Evolutionary conservation across 495 filamentous ascomycete species (phyloP).

Genomic region (Xylaria cubensis): DNA sequence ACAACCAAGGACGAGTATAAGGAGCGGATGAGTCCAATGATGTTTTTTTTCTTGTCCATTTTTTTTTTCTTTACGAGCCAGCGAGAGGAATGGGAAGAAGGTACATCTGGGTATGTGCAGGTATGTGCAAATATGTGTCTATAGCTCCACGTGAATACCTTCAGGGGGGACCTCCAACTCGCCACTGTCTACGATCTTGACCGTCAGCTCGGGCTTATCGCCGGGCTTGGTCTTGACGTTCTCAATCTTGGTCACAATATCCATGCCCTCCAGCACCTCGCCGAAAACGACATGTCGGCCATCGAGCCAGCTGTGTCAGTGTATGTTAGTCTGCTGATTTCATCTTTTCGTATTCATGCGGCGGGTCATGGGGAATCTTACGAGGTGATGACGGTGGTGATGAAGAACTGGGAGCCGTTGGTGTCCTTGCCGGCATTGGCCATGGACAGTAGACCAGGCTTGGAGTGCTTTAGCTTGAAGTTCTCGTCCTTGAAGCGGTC

Average conservation of each 20-base stretch:
- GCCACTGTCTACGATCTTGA: conserved; percentile 95
- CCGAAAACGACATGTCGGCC: conserved; percentile 91
- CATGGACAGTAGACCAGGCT: conserved; percentile 76
- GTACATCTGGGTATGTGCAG: conserved; percentile 26
- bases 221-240: conserved; percentile 69
- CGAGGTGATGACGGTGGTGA: conserved; percentile 84
- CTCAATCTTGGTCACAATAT: conserved; percentile 89
- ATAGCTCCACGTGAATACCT: conserved; percentile 99
- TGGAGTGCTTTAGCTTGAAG: conserved; percentile 94
- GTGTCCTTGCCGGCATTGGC: conserved; percentile 97
- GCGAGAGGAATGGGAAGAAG: conserved; percentile 22
- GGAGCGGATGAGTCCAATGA: conserved; percentile 30
- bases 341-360: not conserved
- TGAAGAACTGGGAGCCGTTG: conserved; percentile 99
- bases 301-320: conserved; percentile 75
- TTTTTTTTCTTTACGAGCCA: conserved; percentile 24
- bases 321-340: conserved; percentile 28
- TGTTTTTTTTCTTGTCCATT: conserved; percentile 18
- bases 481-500: conserved; percentile 97
- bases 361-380: conserved; percentile 50
- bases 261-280: conserved; percentile 90
- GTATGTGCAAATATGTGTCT: conserved; percentile 48
- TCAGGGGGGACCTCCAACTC: conserved; percentile 86
- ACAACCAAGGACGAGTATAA: conserved; percentile 24
- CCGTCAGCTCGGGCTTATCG: conserved; percentile 74